Conservation (phyloP, 2,329 filamentous ascomycete species). For the Stachybotrys echinatus region DNA sequence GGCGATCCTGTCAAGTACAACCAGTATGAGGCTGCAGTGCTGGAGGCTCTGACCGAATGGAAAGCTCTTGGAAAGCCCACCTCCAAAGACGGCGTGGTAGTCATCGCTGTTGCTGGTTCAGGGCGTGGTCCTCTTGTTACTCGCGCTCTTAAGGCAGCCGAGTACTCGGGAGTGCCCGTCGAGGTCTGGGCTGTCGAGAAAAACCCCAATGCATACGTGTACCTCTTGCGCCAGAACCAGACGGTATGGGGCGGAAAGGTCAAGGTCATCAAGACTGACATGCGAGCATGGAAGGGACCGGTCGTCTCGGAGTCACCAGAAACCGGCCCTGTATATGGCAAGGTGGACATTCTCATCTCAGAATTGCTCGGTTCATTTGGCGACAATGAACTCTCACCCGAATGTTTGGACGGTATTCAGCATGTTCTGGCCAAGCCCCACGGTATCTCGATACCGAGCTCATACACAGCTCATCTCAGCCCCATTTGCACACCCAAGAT, state of each 20-base stretch:
- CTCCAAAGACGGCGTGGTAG: constrained; percentile 63
- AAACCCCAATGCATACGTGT: constrained; percentile 95
- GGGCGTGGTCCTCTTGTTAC: constrained; percentile 90
- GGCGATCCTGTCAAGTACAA: constrained; percentile 97
- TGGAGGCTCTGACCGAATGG: constrained; percentile 78
- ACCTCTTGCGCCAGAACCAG: constrained; percentile 81
- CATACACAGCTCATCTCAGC: constrained; percentile 90
- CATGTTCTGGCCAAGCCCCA: constrained; percentile 72
- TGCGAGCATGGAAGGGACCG: constrained; percentile 93
- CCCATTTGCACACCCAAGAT: constrained; percentile 86
- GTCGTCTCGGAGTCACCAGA: constrained; percentile 37
- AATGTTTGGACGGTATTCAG: constrained; percentile 94
- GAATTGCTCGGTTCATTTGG: constrained; percentile 93
- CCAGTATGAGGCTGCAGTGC: constrained; percentile 85
- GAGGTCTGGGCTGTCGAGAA: constrained; percentile 94
- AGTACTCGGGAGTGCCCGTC: constrained; percentile 68
- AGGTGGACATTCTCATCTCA: constrained; percentile 89
- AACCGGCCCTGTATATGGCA: constrained; percentile 46
- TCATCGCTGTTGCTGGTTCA: constrained; percentile 89
- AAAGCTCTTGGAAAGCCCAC: constrained; percentile 65
- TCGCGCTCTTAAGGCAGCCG: constrained; percentile 75
- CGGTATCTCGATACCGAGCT: constrained; percentile 89
- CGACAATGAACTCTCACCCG: constrained; percentile 94
- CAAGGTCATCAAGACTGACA: constrained; percentile 90
- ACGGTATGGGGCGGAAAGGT: constrained; percentile 76